Evolutionary conservation across 768 basidiomycete species (phyloP), one percentile per base, ranked within the genome.

Genomic region (Leccinum disarticulatum): DNA sequence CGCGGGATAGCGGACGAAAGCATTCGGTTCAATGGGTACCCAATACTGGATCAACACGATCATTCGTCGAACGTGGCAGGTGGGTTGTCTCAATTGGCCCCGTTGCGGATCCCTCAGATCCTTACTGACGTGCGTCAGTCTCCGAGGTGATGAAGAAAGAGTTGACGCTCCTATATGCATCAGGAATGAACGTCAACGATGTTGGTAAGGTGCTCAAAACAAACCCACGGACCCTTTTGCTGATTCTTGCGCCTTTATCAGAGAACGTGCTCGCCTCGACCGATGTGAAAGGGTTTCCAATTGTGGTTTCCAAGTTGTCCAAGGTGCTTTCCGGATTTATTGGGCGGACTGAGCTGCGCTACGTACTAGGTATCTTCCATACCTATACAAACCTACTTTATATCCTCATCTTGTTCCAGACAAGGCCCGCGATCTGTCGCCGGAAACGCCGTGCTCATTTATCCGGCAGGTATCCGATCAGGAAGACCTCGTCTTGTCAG

Each of bases 21-120:
- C 83, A 99, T 99, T 67, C 84, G 87, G 17, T 96, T 99, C 77
- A 98, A 97, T 70, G 96, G 95, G 9, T 98, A 90, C 76, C 97
- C 97, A 0, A 95, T 95, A 80, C 77, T 99, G 60, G 96, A 98
- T 76, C 95, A 95, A 69, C 93, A 97, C 61, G 94, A 97, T 70
- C 88, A 93, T 67, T 87, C 91, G 0, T 95, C 91, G 68, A 88
- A 96, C 70, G 90, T 94, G 49, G 84, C 93, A 53, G 93, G 96
- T 97, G 66, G 56, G 86, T 73, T 33, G 54, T 52, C 38, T 47
- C 11, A 13, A 30, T 43, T 48, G 51, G 35, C 50, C 38, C 35
- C 38, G 66, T 58, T 25, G 47, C 55, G 55, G 49, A 54, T 43
- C 54, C 51, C 27, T 41, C 54, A 27, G 51, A 25, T 9, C 31